Percentiles rank a stretch among this genome's conserved stretches.
Conservation (phyloP, 495 filamentous ascomycete species). For the Tricharina praecox region DNA sequence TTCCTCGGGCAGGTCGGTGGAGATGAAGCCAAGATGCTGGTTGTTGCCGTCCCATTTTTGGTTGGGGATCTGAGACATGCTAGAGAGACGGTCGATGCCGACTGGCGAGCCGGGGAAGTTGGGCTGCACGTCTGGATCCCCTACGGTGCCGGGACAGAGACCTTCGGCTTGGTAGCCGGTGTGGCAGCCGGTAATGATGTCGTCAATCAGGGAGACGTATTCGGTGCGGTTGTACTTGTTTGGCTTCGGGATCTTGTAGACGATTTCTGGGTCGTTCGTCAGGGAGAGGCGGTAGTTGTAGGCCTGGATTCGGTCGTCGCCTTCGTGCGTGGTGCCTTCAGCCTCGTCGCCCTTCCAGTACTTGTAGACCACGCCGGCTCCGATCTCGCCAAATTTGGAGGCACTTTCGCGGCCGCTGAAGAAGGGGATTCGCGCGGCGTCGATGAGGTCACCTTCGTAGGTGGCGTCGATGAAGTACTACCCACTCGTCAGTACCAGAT, state of each 20-base stretch:
- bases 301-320: slow-evolving; percentile 5
- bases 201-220: slow-evolving; percentile 3
- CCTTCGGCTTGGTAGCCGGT: slow-evolving; percentile 4
- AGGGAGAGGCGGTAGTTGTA: slow-evolving; percentile 10
- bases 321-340: slow-evolving; percentile 1
- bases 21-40: slow-evolving; percentile 6
- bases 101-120: neutral
- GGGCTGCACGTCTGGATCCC: neutral
- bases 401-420: neutral
- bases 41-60: slow-evolving; percentile 7
- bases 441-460: slow-evolving; percentile 11
- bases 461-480: slow-evolving; percentile 9
- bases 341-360: slow-evolving; percentile 3
- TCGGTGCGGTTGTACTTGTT: slow-evolving; percentile 3
- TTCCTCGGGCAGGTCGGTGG: slow-evolving; percentile 7
- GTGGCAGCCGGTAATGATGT: slow-evolving; percentile 6
- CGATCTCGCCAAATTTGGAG: slow-evolving; percentile 1
- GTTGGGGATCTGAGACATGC: neutral
- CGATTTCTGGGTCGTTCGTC: slow-evolving; percentile 1
- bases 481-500: neutral
- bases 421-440: slow-evolving; percentile 1
- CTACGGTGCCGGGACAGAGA: neutral
- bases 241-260: slow-evolving; percentile 1
- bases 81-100: slow-evolving; percentile 2
- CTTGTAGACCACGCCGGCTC: slow-evolving; percentile 5